Evolutionary conservation across 1,139 yeast species (phyloP), one percentile per base, ranked within the genome.

Genomic region (Protomyces arabidopsidicola): DNA sequence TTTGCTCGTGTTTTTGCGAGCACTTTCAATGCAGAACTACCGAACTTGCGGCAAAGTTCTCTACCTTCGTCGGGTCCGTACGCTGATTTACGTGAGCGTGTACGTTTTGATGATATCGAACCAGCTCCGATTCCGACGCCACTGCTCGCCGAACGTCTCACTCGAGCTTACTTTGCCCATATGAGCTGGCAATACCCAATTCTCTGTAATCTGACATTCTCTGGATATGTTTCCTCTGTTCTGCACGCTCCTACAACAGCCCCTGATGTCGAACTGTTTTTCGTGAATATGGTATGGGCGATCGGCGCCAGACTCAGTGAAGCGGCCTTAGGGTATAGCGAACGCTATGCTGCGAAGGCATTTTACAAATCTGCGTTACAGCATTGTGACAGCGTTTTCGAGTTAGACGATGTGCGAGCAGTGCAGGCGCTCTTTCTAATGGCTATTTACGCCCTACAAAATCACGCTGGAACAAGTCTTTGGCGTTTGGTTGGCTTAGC

Each of bases 401-500:
- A 14, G 18, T 34, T 27, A 16, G 35, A 50, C 24, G 53, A 50
- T 50, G 10, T 14, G 14, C 34, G 35, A 8, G 20, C 24, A 6
- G 53, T 50, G 14, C 53, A 50, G 35, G 53, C 36, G 4, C 53
- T 50, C 2, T 50, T 50, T 14, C 14, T 50, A 8, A 5, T 18
- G 53, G 53, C 53, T 14, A 34, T 50, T 10, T 50, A 50, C 35
- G 38, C 38, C 53, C 53, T 50, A 5, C 53, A 50, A 20, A 50
- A 34, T 16, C 53, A 34, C 9, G 35, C 53, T 34, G 53, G 53
- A 14, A 27, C 35, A 14, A 50, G 53, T 16, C 53, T 50, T 5
- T 50, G 53, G 53, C 53, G 53, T 27, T 34, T 50, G 14, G 53
- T 50, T 6, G 53, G 53, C 35, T 14, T 50, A 34, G 18, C 53